A percentile compares a stretch with the other conserved stretches of the same genome.
Evolutionary conservation across 768 basidiomycete species (phyloP).

Genomic region (Phaeotremella fagi): DNA sequence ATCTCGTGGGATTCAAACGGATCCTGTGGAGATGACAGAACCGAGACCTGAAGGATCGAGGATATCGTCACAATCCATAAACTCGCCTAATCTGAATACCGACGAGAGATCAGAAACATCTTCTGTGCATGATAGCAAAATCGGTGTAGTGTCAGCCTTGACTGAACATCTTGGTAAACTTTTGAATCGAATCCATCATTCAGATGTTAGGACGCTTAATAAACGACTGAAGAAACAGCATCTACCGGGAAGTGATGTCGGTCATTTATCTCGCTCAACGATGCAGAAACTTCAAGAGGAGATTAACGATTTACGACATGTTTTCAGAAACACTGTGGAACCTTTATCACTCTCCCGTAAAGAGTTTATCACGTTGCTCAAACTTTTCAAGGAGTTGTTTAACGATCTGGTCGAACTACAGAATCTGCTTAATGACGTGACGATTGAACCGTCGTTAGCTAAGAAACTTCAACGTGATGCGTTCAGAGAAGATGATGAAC

Average conservation of each 20-base stretch:
- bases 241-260: conserved; percentile 66
- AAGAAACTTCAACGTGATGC: conserved; percentile 53
- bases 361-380: conserved; percentile 77
- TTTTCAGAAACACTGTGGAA: conserved; percentile 70
- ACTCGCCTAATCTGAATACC: conserved; percentile 48
- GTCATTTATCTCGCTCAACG: conserved; percentile 77
- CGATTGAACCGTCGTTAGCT: conserved; percentile 79
- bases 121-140: conserved; percentile 55
- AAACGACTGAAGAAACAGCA: conserved; percentile 87
- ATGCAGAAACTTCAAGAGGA: conserved; percentile 71
- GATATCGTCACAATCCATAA: no score
- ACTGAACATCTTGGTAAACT: conserved; percentile 58
- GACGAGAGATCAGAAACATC: conserved; percentile 73
- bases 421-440: conserved; percentile 77
- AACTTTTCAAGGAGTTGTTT: conserved; percentile 77
- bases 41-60: conserved; percentile 1
- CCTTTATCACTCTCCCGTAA: conserved; percentile 64
- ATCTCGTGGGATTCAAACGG: conserved; percentile 68
- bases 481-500: conserved; percentile 51
- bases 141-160: conserved; percentile 42
- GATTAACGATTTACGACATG: conserved; percentile 60
- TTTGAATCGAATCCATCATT: conserved; percentile 61
- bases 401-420: conserved; percentile 76
- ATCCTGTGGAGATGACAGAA: conserved; percentile 46
- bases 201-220: conserved; percentile 81